phyloP scores from a whole-genome alignment of 352 stramenopile genomes.

The Pythium catenulatum region DNA sequence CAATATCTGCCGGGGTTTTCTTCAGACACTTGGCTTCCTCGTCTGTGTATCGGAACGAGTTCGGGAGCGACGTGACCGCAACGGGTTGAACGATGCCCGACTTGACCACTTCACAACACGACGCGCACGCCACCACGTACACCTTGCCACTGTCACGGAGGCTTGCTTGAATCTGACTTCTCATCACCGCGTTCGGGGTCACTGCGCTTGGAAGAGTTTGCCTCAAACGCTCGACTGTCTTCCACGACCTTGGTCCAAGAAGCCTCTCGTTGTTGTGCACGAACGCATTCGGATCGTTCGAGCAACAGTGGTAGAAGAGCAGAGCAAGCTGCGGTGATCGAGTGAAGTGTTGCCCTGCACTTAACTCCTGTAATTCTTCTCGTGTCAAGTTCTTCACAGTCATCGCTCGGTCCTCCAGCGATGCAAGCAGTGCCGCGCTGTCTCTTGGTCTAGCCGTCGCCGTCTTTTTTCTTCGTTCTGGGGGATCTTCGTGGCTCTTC shows the following conservation, averaged over 20 bases:
- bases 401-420: too few species aligned
- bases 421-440: too few species aligned
- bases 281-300: background rate
- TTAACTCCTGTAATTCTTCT: background rate
- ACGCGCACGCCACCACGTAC: background rate
- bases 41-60: background rate
- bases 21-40: background rate
- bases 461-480: too few species aligned
- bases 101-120: background rate
- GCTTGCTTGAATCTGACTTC: background rate
- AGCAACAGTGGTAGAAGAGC: too few species aligned
- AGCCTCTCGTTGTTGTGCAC: background rate
- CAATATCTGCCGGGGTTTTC: too few species aligned
- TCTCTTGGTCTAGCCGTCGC: too few species aligned
- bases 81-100: background rate
- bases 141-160: background rate
- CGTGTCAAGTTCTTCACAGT: too few species aligned
- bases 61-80: background rate
- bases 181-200: background rate
- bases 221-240: background rate
- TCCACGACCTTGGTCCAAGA: too few species aligned
- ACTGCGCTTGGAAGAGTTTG: background rate
- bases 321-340: background rate
- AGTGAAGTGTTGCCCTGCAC: background rate
- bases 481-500: too few species aligned